Evolutionary conservation across 306 rosid genomes (phyloP).

Genomic region (Potentilla sterilis): DNA sequence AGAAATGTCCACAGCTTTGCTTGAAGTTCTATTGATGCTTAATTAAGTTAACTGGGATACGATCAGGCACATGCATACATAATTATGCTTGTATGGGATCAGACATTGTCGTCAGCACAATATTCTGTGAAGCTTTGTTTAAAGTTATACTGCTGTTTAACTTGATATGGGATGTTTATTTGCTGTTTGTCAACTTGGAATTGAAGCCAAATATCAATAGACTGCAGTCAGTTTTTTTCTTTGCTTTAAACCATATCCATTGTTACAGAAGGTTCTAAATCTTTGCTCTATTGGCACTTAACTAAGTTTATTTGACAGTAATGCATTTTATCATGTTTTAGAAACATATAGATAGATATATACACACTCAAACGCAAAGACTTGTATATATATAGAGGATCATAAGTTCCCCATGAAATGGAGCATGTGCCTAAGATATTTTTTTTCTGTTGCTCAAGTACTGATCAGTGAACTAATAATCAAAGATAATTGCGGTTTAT

Average conservation of each 20-base stretch:
- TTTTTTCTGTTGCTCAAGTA: not conserved
- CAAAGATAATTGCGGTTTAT: not conserved
- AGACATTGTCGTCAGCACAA: not conserved
- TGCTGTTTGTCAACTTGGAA: not conserved
- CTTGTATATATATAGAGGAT: not conserved
- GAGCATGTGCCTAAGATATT: not conserved
- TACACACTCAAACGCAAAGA: not conserved
- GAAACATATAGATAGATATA: not conserved
- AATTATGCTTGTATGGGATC: no score
- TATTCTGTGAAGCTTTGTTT: not conserved
- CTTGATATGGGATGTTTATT: not conserved
- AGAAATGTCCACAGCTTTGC: constrained; percentile 5
- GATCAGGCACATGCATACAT: no score
- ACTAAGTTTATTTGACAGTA: constrained; percentile 6
- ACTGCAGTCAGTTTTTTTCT: not conserved
- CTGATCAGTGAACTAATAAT: not conserved
- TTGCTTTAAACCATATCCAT: not conserved
- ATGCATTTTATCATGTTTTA: not conserved
- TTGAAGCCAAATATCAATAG: not conserved
- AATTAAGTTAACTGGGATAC: not conserved
- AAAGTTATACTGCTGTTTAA: not conserved
- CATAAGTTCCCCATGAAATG: not conserved
- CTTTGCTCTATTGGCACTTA: not conserved
- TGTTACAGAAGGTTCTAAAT: not conserved
- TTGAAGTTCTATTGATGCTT: constrained; percentile 9